Percentiles rank a stretch among this genome's conserved stretches.
Conservation (phyloP, 2,329 filamentous ascomycete genomes). For the Ascochyta rabiei region DNA sequence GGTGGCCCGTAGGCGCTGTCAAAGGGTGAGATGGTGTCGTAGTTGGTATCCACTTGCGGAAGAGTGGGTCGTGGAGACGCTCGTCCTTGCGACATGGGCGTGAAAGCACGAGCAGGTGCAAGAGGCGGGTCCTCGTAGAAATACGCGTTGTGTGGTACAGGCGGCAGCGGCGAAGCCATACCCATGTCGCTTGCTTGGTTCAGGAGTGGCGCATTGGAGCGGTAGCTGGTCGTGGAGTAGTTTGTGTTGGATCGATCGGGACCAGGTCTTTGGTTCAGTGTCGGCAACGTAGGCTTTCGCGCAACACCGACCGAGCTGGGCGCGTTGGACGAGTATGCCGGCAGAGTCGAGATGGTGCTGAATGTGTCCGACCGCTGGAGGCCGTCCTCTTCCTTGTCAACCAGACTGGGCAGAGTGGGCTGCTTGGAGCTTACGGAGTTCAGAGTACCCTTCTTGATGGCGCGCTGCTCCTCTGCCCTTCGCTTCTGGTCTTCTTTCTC, state of each 20-base stretch:
- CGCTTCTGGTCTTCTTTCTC: constrained; percentile 70
- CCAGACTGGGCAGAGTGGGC: constrained; percentile 52
- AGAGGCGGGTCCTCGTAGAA: constrained; percentile 34
- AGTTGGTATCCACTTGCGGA: constrained; percentile 41
- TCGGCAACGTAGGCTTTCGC: constrained; percentile 51
- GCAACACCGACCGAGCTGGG: constrained; percentile 31
- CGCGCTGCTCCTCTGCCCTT: constrained; percentile 50
- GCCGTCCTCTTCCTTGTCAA: constrained; percentile 47
- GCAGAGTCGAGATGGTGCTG: constrained; percentile 47
- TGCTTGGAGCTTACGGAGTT: constrained; percentile 31
- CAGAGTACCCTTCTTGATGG: constrained; percentile 54
- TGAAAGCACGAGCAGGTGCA: constrained; percentile 33
- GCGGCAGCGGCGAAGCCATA: constrained; percentile 35
- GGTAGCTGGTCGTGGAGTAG: constrained; percentile 62
- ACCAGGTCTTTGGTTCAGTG: constrained; percentile 47
- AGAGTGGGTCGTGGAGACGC: constrained; percentile 36
- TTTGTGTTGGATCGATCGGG: constrained; percentile 56
- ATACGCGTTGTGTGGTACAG: constrained; percentile 41
- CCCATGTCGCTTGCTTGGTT: constrained; percentile 67
- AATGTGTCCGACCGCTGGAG: constrained; percentile 44
- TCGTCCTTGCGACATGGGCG: constrained; percentile 39
- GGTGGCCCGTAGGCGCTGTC: constrained; percentile 20
- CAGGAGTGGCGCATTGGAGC: constrained; percentile 68
- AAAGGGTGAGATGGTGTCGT: constrained; percentile 30
- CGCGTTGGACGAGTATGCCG: constrained; percentile 59